A percentile compares a stretch with the other conserved stretches of the same genome.
These are phyloP conservation scores for Fraxinus platypoda DNA, from an alignment of 305 asterid species.

Conservation along the genomic window DNA sequence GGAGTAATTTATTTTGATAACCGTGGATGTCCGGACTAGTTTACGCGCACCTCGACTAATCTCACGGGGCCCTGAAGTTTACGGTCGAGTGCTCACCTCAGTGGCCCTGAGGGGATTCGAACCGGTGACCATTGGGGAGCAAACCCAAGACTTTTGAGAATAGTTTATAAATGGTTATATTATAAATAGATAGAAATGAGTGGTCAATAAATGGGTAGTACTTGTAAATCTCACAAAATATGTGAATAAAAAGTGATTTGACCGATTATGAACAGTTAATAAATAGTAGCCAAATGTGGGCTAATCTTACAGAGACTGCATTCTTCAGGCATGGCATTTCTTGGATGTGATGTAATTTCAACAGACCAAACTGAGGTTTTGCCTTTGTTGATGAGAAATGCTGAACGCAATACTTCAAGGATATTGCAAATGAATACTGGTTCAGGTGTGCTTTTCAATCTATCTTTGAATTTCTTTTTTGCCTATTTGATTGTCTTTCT, in stretches of 20 bases:
- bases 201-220: not conserved
- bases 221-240: not conserved
- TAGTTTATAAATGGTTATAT: not conserved
- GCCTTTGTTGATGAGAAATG: constrained; percentile 84
- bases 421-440: constrained; percentile 58
- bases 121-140: too few relatives aligned
- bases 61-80: too few relatives aligned
- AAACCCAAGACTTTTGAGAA: too few relatives aligned
- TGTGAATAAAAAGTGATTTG: not conserved
- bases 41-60: too few relatives aligned
- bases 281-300: not conserved
- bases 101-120: too few relatives aligned
- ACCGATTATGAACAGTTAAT: too few relatives aligned
- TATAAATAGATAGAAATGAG: not conserved
- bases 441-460: constrained; percentile 40
- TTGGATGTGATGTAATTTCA: constrained; percentile 84
- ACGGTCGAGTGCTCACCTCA: too few relatives aligned
- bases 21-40: too few relatives aligned
- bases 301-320: constrained; percentile 14
- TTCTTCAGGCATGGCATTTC: constrained; percentile 84
- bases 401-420: constrained; percentile 79
- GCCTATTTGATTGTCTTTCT: not conserved
- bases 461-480: not conserved
- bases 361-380: constrained; percentile 93
- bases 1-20: not conserved